Conservation (phyloP, 371 early-diverging fungal genomes). For the Mortierella sp. region DNA sequence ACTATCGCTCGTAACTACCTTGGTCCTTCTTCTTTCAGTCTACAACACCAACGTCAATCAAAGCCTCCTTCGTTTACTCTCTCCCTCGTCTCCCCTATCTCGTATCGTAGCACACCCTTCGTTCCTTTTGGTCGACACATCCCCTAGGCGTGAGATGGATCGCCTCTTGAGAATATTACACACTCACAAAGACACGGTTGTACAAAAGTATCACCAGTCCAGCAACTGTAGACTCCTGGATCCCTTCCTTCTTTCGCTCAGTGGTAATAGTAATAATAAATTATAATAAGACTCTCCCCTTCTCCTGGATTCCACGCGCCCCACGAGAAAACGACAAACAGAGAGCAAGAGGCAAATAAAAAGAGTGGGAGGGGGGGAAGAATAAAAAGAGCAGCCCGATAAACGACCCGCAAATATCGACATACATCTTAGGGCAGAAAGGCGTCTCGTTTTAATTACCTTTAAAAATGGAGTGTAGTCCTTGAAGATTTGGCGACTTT, state of each 20-base stretch:
- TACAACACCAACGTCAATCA: neutral
- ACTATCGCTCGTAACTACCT: neutral
- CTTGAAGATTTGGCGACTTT: no score
- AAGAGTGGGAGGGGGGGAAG: neutral
- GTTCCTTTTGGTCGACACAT: neutral
- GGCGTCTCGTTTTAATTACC: neutral
- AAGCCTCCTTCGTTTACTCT: neutral
- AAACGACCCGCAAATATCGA: neutral
- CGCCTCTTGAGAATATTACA: neutral
- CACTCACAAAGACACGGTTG: neutral
- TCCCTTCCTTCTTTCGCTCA: neutral
- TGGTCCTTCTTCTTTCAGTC: neutral
- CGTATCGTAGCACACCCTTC: neutral
- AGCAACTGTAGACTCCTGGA: neutral
- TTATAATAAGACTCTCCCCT: neutral
- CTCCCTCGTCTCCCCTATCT: neutral
- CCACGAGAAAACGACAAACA: neutral
- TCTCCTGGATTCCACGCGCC: conserved; percentile 17
- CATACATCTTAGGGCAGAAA: neutral
- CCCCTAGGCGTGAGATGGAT: neutral
- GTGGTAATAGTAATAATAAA: neutral
- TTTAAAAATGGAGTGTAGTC: neutral
- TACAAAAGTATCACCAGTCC: neutral
- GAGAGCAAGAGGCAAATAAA: neutral
- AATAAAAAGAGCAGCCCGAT: neutral